Percentiles rank a stretch among this genome's conserved stretches.
phyloP scores from a whole-genome alignment of 495 filamentous ascomycete genomes.

The Hypoxylon perforatum region DNA sequence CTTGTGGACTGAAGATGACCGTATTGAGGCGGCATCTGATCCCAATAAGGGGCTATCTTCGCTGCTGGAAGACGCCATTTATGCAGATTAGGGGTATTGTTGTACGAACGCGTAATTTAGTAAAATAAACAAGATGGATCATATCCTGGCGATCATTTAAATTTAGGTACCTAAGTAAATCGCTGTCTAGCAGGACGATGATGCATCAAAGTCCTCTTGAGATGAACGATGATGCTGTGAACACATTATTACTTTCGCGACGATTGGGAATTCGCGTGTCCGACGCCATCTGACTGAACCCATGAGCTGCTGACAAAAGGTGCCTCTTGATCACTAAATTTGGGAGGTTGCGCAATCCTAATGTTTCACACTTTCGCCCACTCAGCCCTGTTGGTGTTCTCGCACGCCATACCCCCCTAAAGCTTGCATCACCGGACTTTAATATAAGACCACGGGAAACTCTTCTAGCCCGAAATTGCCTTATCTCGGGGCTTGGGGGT shows the following conservation, averaged over 20 bases:
- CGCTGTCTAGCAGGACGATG: background rate
- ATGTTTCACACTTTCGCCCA: conserved; percentile 33
- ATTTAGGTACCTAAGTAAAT: background rate
- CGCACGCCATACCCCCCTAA: conserved; percentile 37
- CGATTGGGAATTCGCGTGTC: conserved; percentile 8
- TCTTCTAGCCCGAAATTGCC: no score
- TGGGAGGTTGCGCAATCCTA: conserved; percentile 37
- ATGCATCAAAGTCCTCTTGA: background rate
- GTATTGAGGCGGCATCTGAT: conserved; percentile 20
- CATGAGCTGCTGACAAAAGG: conserved; percentile 38
- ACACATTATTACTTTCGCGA: conserved; percentile 13
- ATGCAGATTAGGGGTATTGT: background rate
- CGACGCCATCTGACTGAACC: conserved; percentile 27
- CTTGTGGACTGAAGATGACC: conserved; percentile 24
- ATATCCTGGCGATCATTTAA: background rate
- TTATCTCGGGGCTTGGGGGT: no score
- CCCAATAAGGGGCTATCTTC: conserved; percentile 34
- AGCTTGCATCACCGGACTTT: conserved; percentile 25
- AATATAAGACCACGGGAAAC: no score
- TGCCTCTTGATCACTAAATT: conserved; percentile 30
- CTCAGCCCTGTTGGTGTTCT: conserved; percentile 35
- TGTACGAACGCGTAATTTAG: conserved; percentile 11
- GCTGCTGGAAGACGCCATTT: conserved; percentile 24
- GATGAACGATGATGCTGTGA: background rate
- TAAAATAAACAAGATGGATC: background rate